phyloP scores from a whole-genome alignment of 2,329 filamentous ascomycete species.

The Paecilomyces variotii region DNA sequence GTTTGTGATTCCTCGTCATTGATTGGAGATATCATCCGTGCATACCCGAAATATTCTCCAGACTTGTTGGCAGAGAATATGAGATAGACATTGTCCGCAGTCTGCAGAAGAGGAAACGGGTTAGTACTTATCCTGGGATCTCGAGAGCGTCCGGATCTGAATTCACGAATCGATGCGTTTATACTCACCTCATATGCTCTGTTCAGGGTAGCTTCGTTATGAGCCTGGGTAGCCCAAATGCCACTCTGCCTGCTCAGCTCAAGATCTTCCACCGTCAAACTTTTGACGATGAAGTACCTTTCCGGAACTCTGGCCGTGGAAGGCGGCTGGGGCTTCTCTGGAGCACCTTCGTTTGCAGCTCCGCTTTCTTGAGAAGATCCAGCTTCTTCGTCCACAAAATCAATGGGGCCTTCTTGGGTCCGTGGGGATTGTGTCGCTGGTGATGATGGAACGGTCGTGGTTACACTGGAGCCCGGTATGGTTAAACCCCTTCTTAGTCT shows the following conservation, averaged over 20 bases:
- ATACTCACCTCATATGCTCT: conserved; percentile 65
- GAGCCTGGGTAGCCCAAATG: conserved; percentile 88
- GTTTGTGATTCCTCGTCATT: conserved; percentile 64
- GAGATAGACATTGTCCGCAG: conserved; percentile 75
- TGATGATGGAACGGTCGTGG: conserved; percentile 24
- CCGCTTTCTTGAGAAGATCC: conserved; percentile 4
- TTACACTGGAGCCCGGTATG: conserved; percentile 21
- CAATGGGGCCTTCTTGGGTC: conserved; percentile 12
- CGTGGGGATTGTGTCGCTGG: conserved; percentile 45
- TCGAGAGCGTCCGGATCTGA: not conserved
- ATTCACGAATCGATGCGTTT: not conserved
- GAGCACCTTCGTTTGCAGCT: conserved; percentile 9
- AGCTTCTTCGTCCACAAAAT: conserved; percentile 6
- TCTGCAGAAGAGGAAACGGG: conserved; percentile 38
- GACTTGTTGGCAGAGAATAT: conserved; percentile 97
- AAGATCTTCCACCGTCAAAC: conserved; percentile 80
- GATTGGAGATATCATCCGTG: conserved; percentile 79
- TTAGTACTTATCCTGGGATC: not conserved
- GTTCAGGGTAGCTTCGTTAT: conserved; percentile 82
- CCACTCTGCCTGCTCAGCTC: conserved; percentile 81
- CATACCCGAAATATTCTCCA: conserved; percentile 93
- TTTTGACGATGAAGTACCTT: conserved; percentile 88
- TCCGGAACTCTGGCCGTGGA: conserved; percentile 47
- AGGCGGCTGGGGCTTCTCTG: conserved; percentile 9
- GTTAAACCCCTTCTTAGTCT: conserved; percentile 58